Evolutionary conservation across 345 rosid genomes (phyloP).

Genomic region (thale cress (Arabidopsis thaliana)): TAIR10.1 NC_003070.9:7668001-7668500

Average conservation of each 20-base stretch:
- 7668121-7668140: neutral
- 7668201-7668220: constrained; percentile 75
- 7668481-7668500: constrained; percentile 63
- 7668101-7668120: neutral
- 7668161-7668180: constrained; percentile 65
- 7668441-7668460: constrained; percentile 62
- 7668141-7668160: constrained; percentile 67
- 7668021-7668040: constrained; percentile 28
- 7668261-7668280: neutral
- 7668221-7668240: constrained; percentile 57
- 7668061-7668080: neutral
- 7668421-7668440: constrained; percentile 75
- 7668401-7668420: constrained; percentile 65
- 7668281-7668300: neutral
- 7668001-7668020: constrained; percentile 12
- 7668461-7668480: constrained; percentile 73
- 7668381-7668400: constrained; percentile 81
- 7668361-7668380: constrained; percentile 82
- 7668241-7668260: too few relatives aligned
- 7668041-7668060: constrained; percentile 3
- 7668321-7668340: neutral
- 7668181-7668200: constrained; percentile 63
- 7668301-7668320: constrained; percentile 1
- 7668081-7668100: neutral
- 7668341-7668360: constrained; percentile 33